Evolutionary conservation across 2,329 filamentous ascomycete species (phyloP), one percentile per base, ranked within the genome.

Genomic region (Shiraia bambusicola): DNA sequence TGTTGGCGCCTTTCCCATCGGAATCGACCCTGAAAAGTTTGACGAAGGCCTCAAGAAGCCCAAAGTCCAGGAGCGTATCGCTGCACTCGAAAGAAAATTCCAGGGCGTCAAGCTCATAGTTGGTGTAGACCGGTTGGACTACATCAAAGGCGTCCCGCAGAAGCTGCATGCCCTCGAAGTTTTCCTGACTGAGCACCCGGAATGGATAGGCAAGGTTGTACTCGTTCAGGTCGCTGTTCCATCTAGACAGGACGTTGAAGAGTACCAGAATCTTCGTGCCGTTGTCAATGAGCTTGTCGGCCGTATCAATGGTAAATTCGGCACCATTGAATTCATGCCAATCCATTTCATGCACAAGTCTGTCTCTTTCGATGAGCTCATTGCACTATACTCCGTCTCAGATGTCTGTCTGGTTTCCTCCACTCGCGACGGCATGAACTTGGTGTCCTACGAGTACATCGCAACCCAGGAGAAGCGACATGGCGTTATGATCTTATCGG

Each of bases 321-420:
- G 92, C 67, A 96, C 91, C 24, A 86, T 97, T 61, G 92, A 97
- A 70, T 97, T 96, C 74, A 96, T 95, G 86, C 93, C 93, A 1
- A 97, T 98, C 58, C 93, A 97, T 71, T 97, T 96, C 75, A 84
- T 97, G 61, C 93, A 97, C 74, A 94, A 96, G 73, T 95, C 88
- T 4, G 90, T 97, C 63, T 83, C 83, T 34, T 96, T 97, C 58
- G 90, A 96, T 56, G 93, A 97, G 72, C 82, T 98, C 26, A 91
- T 94, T 35, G 91, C 91, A 0, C 80, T 97, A 7, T 97, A 97
- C 66, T 88, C 89, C 12, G 86, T 94, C 15, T 93, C 89, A 3
- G 93, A 96, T 65, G 88, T 89, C 31, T 95, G 91, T 66, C 80
- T 97, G 11, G 92, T 95, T 27, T 94, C 87, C 7, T 96, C 88